These are phyloP conservation scores for Ogataea hybrid DNA, from an alignment of 1,139 yeast species.

Conservation along the genomic window DNA sequence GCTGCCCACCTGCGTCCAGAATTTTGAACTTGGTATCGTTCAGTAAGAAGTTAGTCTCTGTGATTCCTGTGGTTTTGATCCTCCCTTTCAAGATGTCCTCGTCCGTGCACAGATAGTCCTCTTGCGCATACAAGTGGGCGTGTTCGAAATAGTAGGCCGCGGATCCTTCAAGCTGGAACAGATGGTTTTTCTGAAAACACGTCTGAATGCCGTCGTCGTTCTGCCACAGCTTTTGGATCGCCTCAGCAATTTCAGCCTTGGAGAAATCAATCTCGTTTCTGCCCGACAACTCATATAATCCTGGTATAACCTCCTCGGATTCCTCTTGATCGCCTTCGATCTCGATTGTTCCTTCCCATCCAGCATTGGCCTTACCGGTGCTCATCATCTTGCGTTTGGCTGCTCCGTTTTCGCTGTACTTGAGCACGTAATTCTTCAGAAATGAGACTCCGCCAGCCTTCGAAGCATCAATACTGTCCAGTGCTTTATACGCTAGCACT, in stretches of 20 bases:
- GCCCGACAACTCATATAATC: constrained; percentile 13
- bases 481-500: constrained; percentile 54
- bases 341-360: constrained; percentile 35
- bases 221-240: constrained; percentile 66
- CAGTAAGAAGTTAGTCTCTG: constrained; percentile 78
- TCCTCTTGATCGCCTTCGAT: constrained; percentile 12
- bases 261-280: constrained; percentile 6
- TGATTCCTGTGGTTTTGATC: constrained; percentile 93
- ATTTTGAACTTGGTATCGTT: constrained; percentile 69
- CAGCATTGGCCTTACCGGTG: constrained; percentile 52
- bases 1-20: constrained; percentile 96
- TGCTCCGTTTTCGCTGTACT: constrained; percentile 56
- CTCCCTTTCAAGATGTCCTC: constrained; percentile 86
- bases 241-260: constrained; percentile 58
- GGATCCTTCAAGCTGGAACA: constrained; percentile 80
- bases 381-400: constrained; percentile 49
- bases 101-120: constrained; percentile 68
- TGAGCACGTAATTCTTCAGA: constrained; percentile 61
- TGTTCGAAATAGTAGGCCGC: constrained; percentile 77
- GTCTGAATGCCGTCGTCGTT: constrained; percentile 63
- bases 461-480: constrained; percentile 62
- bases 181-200: constrained; percentile 64
- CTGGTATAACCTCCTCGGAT: constrained; percentile 12
- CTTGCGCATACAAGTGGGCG: constrained; percentile 59
- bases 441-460: constrained; percentile 67